Evolutionary conservation across 768 basidiomycete species (phyloP).

Genomic region (Suillus lakei): DNA sequence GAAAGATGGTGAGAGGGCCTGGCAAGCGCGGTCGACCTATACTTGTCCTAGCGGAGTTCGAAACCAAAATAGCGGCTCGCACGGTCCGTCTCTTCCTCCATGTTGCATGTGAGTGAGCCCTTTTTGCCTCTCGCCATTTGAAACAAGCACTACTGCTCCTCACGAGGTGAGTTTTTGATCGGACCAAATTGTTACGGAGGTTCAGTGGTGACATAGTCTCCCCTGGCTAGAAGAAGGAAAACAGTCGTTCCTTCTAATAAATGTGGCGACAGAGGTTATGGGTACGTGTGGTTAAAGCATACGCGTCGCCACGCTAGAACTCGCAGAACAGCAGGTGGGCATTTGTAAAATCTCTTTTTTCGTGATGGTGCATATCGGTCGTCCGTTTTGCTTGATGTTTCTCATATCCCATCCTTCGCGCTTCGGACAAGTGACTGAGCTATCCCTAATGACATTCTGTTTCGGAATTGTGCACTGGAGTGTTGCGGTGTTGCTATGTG

Average conservation of each 20-base stretch:
- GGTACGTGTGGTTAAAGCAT: not conserved
- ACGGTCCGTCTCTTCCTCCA: no score
- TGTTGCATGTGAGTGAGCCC: not conserved
- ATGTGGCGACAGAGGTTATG: not conserved
- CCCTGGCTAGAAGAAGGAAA: not conserved
- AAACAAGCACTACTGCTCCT: not conserved
- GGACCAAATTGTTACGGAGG: not conserved
- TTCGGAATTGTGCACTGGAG: no score
- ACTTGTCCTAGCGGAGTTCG: not conserved
- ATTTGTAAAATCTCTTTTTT: not conserved
- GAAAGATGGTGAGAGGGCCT: not conserved
- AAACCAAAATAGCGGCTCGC: not conserved
- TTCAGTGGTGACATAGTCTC: not conserved
- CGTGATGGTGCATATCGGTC: not conserved
- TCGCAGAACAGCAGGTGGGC: not conserved
- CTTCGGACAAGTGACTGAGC: not conserved
- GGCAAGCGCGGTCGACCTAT: no score
- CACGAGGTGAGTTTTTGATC: not conserved
- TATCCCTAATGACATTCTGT: no score
- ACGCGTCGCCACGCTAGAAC: not conserved
- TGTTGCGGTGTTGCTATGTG: no score
- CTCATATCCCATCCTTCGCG: not conserved
- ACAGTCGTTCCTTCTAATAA: not conserved
- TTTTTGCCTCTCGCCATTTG: not conserved
- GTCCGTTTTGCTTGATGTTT: not conserved